A percentile compares a stretch with the other conserved stretches of the same genome.
Evolutionary conservation across 1,284 basidiomycete genomes (phyloP).

Genomic region (Cryptococcus neoformans): DNA sequence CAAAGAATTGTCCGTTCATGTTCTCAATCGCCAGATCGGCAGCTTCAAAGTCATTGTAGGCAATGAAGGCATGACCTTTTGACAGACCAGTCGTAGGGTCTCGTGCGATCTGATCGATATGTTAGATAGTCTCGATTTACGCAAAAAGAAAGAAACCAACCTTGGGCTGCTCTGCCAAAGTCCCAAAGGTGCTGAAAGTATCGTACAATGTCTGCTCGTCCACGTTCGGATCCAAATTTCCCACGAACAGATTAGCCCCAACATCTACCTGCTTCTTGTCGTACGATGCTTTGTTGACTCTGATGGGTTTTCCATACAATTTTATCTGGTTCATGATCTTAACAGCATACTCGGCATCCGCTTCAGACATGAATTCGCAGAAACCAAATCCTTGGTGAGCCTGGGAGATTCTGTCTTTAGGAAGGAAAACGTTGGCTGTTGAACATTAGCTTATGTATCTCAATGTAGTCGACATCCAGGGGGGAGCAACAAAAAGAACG

Average conservation of each 20-base stretch:
- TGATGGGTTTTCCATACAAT: conserved; percentile 95
- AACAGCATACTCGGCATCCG: conserved; percentile 98
- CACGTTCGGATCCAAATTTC: conserved; percentile 88
- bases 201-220: conserved; percentile 91
- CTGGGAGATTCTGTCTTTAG: conserved; percentile 99
- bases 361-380: conserved; percentile 97
- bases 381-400: conserved; percentile 98
- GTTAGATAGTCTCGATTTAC: neutral
- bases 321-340: conserved; percentile 99
- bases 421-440: conserved; percentile 94
- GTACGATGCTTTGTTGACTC: conserved; percentile 97
- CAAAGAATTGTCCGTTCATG: conserved; percentile 95
- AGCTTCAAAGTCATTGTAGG: conserved; percentile 95
- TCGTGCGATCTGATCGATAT: conserved; percentile 64
- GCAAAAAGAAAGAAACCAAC: conserved; percentile 53
- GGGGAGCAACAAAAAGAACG: conserved; percentile 34
- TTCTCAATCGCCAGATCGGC: conserved; percentile 94
- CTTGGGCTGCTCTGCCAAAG: conserved; percentile 91
- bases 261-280: conserved; percentile 98
- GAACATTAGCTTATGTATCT: conserved; percentile 1
- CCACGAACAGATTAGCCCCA: conserved; percentile 95
- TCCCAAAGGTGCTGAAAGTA: conserved; percentile 92
- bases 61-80: conserved; percentile 96
- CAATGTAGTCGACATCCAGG: neutral
- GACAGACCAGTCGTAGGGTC: conserved; percentile 79